Evolutionary conservation across 1,284 basidiomycete genomes (phyloP), one percentile per base, ranked within the genome.

Genomic region (Ustilago vetiveriae): DNA sequence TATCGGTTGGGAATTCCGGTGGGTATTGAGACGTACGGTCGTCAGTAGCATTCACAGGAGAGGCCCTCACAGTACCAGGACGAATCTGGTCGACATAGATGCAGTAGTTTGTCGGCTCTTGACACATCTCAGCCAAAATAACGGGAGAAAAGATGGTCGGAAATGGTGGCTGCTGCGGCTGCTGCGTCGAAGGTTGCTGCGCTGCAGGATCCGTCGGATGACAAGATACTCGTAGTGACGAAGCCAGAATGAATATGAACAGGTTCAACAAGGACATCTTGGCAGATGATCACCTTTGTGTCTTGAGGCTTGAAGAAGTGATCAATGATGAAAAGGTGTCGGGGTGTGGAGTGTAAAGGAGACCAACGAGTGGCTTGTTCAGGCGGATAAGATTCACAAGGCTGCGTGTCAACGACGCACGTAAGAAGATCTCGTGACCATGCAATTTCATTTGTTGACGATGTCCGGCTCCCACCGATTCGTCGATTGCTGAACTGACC

Each of bases 11-110:
- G 29, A 30, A 8, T 10, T 14, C 14, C 10, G 14, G 29, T 10
- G 29, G 29, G 29, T 30, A 1, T 30, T 30, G 9, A 10, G 4
- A 63, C 66, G 38, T 55, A 69, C 66, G 66, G 16, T 30, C 13
- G 38, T 69, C 66, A 17, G 46, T 58, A 22, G 58, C 59, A 22
- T 38, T 55, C 5, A 40, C 36, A 8, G 50, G 42, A 13, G 50
- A 45, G 7, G 55, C 46, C 11, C 26, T 13, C 0, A 69, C 55
- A 10, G 38, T 26, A 14, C 45, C 49, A 2, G 48, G 49, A 19
- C 40, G 35, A 10, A 43, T 37, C 27, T 63, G 66, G 23, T 69
- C 59, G n/a, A 69, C 41, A n/a, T 58, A 63, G 55, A 59, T 48
- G 47, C 66, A 69, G 37, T 69, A 69, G 29, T 50, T 45, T 13